phyloP scores from a whole-genome alignment of 768 basidiomycete genomes.

The Termitomyces eurrhizus region DNA sequence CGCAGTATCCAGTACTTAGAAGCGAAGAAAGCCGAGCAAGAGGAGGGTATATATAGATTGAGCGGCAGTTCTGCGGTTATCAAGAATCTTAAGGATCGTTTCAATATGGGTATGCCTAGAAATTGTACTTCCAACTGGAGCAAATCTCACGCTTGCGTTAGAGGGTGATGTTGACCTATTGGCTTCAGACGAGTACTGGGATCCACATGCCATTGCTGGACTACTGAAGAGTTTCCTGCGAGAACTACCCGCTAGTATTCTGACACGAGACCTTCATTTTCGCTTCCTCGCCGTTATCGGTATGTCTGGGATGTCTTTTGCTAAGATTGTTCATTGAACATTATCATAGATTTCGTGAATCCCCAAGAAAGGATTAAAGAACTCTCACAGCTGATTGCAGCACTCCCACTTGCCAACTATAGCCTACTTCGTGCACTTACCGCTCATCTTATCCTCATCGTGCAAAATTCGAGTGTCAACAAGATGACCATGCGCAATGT shows the following conservation, averaged over 20 bases:
- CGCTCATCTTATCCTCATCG: slow-evolving; percentile 92
- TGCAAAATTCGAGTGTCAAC: slow-evolving; percentile 85
- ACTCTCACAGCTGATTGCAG: slow-evolving; percentile 79
- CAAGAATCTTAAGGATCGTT: slow-evolving; percentile 88
- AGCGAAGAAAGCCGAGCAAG: slow-evolving; percentile 88
- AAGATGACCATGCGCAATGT: slow-evolving; percentile 99
- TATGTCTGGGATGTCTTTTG: slow-evolving; percentile 35
- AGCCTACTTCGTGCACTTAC: slow-evolving; percentile 90
- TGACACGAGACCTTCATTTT: slow-evolving; percentile 89
- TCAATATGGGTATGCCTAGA: slow-evolving; percentile 73
- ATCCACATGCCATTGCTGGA: slow-evolving; percentile 96
- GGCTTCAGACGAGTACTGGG: slow-evolving; percentile 89
- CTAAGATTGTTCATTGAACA: background rate
- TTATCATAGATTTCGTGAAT: slow-evolving; percentile 74
- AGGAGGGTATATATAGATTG: slow-evolving; percentile 96
- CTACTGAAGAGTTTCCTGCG: slow-evolving; percentile 91
- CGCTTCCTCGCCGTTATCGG: slow-evolving; percentile 92
- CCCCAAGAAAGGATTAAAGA: slow-evolving; percentile 85
- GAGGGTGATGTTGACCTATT: slow-evolving; percentile 97
- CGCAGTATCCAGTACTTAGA: slow-evolving; percentile 95
- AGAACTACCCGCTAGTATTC: slow-evolving; percentile 87
- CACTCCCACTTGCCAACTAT: slow-evolving; percentile 90
- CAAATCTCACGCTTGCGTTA: slow-evolving; percentile 26
- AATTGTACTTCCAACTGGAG: slow-evolving; percentile 5
- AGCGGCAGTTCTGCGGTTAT: slow-evolving; percentile 95